phyloP scores from a whole-genome alignment of 2,329 filamentous ascomycete genomes.

The Xylariaceae sp. region DNA sequence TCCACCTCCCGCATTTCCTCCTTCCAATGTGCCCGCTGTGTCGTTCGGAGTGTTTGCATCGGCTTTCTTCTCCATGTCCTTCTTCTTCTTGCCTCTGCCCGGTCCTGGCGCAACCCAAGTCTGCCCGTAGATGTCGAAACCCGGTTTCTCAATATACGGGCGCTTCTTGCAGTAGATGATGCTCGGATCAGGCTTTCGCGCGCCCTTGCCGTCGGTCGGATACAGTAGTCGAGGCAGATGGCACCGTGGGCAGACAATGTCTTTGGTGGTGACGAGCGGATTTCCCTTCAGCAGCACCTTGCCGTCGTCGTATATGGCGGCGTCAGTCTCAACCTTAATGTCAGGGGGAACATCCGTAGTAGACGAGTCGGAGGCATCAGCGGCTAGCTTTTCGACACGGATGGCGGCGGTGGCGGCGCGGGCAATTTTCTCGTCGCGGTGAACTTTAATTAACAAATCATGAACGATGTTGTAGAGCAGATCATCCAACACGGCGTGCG shows the following conservation, averaged over 20 bases:
- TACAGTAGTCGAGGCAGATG: conserved; percentile 68
- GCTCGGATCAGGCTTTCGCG: conserved; percentile 58
- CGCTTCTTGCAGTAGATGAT: conserved; percentile 74
- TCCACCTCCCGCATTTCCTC: conserved; percentile 30
- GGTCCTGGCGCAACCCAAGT: conserved; percentile 69
- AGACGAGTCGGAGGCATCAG: conserved; percentile 49
- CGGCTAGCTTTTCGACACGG: conserved; percentile 56
- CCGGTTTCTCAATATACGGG: conserved; percentile 69
- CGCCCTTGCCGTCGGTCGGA: conserved; percentile 64
- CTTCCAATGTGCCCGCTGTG: conserved; percentile 43
- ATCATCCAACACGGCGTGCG: conserved; percentile 66
- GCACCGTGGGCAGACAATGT: conserved; percentile 69
- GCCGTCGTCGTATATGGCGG: conserved; percentile 64
- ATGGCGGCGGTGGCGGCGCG: conserved; percentile 61
- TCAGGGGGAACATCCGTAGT: conserved; percentile 49
- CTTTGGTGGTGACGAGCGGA: conserved; percentile 62
- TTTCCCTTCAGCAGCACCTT: conserved; percentile 65
- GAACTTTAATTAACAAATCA: conserved; percentile 66
- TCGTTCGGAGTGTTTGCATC: conserved; percentile 37
- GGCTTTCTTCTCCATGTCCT: conserved; percentile 61
- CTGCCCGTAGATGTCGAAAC: conserved; percentile 77
- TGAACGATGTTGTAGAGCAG: conserved; percentile 71
- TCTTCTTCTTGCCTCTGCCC: conserved; percentile 72
- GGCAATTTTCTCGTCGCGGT: conserved; percentile 73
- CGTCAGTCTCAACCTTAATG: conserved; percentile 59